Evolutionary conservation across 306 rosid species (phyloP).

Genomic region (Phaseolus lunatus): DNA sequence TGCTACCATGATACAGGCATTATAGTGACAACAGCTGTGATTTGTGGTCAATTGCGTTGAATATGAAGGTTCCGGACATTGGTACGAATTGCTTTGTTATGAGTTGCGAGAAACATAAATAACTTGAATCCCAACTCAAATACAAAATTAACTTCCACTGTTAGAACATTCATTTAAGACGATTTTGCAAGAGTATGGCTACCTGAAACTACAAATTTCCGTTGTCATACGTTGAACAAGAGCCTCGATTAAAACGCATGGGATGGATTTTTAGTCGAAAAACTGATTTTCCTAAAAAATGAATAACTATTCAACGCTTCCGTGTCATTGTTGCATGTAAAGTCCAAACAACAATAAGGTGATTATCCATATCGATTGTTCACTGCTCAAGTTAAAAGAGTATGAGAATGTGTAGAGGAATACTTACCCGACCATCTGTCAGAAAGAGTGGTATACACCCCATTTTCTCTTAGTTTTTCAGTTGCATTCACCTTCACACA

Average conservation of each 20-base stretch:
- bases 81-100: constrained; percentile 96
- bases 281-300: not conserved
- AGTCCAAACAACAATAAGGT: no score
- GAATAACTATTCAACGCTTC: not conserved
- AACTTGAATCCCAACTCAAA: constrained; percentile 25
- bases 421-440: no score
- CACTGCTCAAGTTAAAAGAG: not conserved
- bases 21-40: constrained; percentile 82
- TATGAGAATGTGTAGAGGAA: not conserved
- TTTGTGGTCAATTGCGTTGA: constrained; percentile 95
- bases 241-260: not conserved
- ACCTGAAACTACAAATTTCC: not conserved
- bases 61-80: constrained; percentile 84
- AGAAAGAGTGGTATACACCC: no score
- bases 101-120: constrained; percentile 59
- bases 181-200: not conserved
- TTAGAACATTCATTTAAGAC: not conserved
- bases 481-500: not conserved
- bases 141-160: not conserved
- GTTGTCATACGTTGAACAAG: not conserved
- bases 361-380: not conserved
- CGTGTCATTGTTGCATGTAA: no score
- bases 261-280: not conserved
- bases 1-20: constrained; percentile 26
- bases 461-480: constrained; percentile 6